Evolutionary conservation across 1,139 yeast genomes (phyloP).

Genomic region (Blastobotrys indianensis): DNA sequence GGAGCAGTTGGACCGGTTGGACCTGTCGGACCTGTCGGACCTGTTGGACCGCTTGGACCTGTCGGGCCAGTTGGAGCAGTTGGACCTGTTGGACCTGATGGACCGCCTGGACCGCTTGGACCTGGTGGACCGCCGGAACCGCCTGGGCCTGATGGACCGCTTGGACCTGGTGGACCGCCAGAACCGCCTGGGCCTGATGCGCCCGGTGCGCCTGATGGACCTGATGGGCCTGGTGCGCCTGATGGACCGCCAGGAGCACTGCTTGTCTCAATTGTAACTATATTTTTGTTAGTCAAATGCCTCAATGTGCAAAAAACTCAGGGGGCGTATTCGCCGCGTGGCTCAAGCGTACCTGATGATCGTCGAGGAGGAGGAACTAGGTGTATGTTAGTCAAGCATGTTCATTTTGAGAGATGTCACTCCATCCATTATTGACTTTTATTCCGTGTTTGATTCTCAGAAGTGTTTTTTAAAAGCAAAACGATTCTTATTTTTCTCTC

Average conservation of each 20-base stretch:
- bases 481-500: too few species aligned
- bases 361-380: constrained; percentile 11
- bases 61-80: background rate
- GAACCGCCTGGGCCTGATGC: background rate
- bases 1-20: too few species aligned
- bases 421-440: too few species aligned
- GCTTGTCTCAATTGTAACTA: too few species aligned
- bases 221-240: too few species aligned
- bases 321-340: too few species aligned
- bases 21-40: too few species aligned
- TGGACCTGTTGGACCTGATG: background rate
- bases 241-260: too few species aligned
- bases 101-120: constrained; percentile 4
- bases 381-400: constrained; percentile 25
- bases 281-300: background rate
- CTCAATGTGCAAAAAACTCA: background rate
- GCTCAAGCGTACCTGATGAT: background rate
- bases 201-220: constrained; percentile 3
- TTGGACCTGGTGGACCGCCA: background rate
- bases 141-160: background rate
- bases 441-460: too few species aligned
- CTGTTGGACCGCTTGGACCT: too few species aligned
- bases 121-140: background rate
- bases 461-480: constrained; percentile 6
- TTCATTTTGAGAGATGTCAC: too few species aligned